These are phyloP conservation scores for Proliferodiscus dingleyae DNA, from an alignment of 2,329 filamentous ascomycete species.

Conservation along the genomic window DNA sequence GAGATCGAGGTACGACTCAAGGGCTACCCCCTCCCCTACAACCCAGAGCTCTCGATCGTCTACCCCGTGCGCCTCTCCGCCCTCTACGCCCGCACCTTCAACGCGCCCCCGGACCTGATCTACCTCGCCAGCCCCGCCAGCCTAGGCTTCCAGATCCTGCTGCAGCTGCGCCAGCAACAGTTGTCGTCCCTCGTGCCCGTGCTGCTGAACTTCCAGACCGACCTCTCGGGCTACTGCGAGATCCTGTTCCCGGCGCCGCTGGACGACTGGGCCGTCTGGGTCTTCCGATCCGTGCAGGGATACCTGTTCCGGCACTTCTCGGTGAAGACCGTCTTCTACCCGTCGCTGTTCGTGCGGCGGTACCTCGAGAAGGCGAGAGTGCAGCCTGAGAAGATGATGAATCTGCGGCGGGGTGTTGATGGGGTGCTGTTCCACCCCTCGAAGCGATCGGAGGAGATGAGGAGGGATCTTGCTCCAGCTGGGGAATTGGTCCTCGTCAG, in stretches of 20 bases:
- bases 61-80: constrained; percentile 63
- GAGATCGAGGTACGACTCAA: constrained; percentile 52
- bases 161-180: constrained; percentile 60
- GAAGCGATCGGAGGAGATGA: constrained; percentile 46
- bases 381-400: constrained; percentile 50
- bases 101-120: constrained; percentile 56
- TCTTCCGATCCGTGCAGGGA: constrained; percentile 59
- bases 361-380: constrained; percentile 57
- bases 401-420: constrained; percentile 61
- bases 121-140: constrained; percentile 67
- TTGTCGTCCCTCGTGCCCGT: constrained; percentile 51
- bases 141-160: constrained; percentile 64
- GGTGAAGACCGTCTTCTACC: constrained; percentile 65
- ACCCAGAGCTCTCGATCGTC: constrained; percentile 64
- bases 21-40: constrained; percentile 65
- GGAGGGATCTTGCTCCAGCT: constrained; percentile 51
- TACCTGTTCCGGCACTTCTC: constrained; percentile 59
- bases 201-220: constrained; percentile 68
- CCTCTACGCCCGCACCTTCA: constrained; percentile 56
- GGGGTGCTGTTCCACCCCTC: constrained; percentile 55
- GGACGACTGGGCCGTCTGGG: constrained; percentile 54
- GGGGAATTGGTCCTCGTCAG: constrained; percentile 62
- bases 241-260: constrained; percentile 64
- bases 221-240: constrained; percentile 63
- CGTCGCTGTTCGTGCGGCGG: constrained; percentile 55